Evolutionary conservation across 371 early-diverging fungal genomes (phyloP), one percentile per base, ranked within the genome.

Genomic region (Lichtheimia ramosa): DNA sequence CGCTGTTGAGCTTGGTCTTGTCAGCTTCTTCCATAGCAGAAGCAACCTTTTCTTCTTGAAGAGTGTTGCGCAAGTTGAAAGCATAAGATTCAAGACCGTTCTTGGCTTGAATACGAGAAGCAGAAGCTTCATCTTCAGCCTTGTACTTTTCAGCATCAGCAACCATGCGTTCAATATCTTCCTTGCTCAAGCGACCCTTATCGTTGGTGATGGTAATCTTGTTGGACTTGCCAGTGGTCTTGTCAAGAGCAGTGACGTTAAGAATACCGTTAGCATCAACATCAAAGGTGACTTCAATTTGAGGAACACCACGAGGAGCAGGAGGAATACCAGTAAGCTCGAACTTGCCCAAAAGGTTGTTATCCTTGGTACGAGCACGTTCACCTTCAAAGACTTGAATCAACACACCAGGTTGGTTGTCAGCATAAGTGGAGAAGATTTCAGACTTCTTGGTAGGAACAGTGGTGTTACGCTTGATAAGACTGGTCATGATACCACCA

Each of bases 321-420:
- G 95, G 94, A 51, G 92, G 88, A 66, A 94, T 88, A 59, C 93
- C 93, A 60, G 84, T 83, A 49, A 98, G 83, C 64, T 90, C 91
- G 84, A 96, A 96, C 65, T 91, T 83, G 68, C 96, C 97, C 65
- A 98, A 83, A 69, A 91, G 75, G 83, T 96, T 88, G 89, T 98
- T 98, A 74, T 96, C 96, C 73, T 88, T 86, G 77, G 94, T 92
- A 80, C 89, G 83, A 54, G 91, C 77, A 79, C 96, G 88, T 72
- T 93, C 93, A 72, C 98, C 98, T 82, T 96, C 94, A 67, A 88
- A 94, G 70, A 98, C 92, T 58, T 89, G 92, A 82, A 98, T 94
- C 62, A 86, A 83, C 52, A 98, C 98, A 54, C 89, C 85, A 61
- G 92, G 88, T 81, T 98, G 97, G 83, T 93, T 93, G 82, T 98